phyloP scores from a whole-genome alignment of 257 asterid genomes.

The Haberlea rhodopensis region DNA sequence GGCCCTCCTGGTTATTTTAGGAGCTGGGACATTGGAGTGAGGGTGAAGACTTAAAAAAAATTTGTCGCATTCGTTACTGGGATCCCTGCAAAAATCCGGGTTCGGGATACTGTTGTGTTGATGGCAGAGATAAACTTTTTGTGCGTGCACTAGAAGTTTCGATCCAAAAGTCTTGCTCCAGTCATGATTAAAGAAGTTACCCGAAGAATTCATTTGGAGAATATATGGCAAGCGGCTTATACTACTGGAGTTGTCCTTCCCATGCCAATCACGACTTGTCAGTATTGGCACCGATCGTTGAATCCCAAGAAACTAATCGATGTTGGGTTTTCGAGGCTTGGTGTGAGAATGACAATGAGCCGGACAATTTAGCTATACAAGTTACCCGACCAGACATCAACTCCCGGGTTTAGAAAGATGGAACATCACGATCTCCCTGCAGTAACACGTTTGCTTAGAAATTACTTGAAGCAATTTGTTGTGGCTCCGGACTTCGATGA shows the following conservation, averaged over 20 bases:
- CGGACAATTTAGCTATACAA: conserved; percentile 73
- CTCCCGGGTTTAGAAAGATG: no score
- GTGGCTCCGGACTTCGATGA: conserved; percentile 81
- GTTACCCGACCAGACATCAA: conserved; percentile 58
- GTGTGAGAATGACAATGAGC: conserved; percentile 91
- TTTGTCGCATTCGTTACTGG: conserved; percentile 83
- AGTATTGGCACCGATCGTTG: no score
- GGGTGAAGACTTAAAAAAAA: conserved; percentile 70
- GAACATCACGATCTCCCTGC: conserved; percentile 86
- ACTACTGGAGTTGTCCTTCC: no score
- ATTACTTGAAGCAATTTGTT: conserved; percentile 58
- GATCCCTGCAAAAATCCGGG: conserved; percentile 74
- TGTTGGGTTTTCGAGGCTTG: conserved; percentile 75
- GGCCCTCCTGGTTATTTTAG: conserved; percentile 63
- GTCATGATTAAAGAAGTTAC: conserved; percentile 90
- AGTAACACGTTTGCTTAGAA: conserved; percentile 65
- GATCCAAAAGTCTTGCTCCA: conserved; percentile 87
- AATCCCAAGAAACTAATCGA: no score
- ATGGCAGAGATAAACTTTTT: conserved; percentile 87
- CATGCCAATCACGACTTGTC: no score
- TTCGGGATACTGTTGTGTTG: conserved; percentile 56
- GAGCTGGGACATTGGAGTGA: conserved; percentile 86
- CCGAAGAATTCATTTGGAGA: conserved; percentile 75
- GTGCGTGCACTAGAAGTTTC: conserved; percentile 81
- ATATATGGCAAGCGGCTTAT: conserved; percentile 92